Base-by-base conservation (phyloP, 495 filamentous ascomycete species). In the Penicillium maclennaniae region DNA sequence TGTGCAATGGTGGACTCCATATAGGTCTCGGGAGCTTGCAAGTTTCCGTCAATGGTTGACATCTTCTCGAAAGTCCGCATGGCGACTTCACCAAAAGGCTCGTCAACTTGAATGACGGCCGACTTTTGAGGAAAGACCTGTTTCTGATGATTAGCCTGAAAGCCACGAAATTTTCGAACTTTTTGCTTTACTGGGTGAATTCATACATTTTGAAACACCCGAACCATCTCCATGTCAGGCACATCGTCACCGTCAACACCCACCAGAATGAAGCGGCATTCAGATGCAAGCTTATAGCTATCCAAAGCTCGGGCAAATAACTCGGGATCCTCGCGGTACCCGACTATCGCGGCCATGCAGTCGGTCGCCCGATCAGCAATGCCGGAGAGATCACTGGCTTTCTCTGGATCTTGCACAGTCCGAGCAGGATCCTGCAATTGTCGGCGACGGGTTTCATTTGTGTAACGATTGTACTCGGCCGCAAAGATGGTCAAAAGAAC, bases 251-350 rank as follows among this genome's bases (percentile, higher is more conserved):
- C 67, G 53, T 70, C 67, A 21, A 70, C 58, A 1, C 67, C 65
- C 7, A 66, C 58, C 1, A 70, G 62, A 34, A 66, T 47, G 21
- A 70, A 64, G 1, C 66, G 62, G 15, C 63, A 61, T 14, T 61
- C 65, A 6, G 59, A 46, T 0, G 65, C 53, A 16, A 37, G 42
- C 16, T 51, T 59, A 48, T 70, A 70, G 45, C 67, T 70, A n/a
- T 66, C 56, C 49, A 70, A 49, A 15, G 65, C 65, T 15, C 63
- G 59, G 26, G 48, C 46, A 47, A 64, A 70, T 6, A 70, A 47
- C 12, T 58, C 56, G 12, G 65, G 65, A 25, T 70, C 65, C 53
- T 70, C 67, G 21, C 67, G 67, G 51, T 70, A 70, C 16, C 67
- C 67, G 5, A 70, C 67, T 47, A 70, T 60, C 0, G 59, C 61